Evolutionary conservation across 192 early-diverging fungal species (phyloP).

Genomic region (Coemansia asiatica): DNA sequence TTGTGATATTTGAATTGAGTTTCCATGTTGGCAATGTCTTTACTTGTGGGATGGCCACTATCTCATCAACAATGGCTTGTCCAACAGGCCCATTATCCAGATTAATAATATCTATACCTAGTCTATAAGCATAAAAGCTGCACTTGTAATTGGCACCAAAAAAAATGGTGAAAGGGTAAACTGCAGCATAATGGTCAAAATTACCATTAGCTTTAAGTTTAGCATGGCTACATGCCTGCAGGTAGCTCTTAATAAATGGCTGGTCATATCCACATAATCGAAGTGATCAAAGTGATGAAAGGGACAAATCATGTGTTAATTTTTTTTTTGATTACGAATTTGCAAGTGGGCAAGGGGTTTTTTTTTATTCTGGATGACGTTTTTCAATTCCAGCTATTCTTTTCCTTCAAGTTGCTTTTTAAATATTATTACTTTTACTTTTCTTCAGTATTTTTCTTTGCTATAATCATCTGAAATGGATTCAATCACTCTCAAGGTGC

Average conservation of each 20-base stretch:
- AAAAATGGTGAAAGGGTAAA: constrained; percentile 32
- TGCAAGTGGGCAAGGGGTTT: no score
- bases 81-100: constrained; percentile 40
- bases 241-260: not conserved
- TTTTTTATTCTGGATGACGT: not conserved
- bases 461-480: not conserved
- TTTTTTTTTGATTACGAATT: not conserved
- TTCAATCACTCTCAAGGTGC: constrained; percentile 5
- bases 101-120: constrained; percentile 35
- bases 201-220: constrained; percentile 14
- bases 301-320: not conserved
- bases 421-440: no score
- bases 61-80: constrained; percentile 23
- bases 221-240: not conserved
- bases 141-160: constrained; percentile 35
- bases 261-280: not conserved
- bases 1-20: constrained; percentile 1
- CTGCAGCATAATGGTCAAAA: constrained; percentile 31
- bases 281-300: no score
- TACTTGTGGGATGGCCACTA: constrained; percentile 16
- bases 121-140: constrained; percentile 20
- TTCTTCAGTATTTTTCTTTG: not conserved
- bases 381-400: not conserved
- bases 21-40: constrained; percentile 29
- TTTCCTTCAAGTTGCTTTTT: not conserved